These are phyloP conservation scores for Hemileia vastatrix DNA, from an alignment of 1,284 basidiomycete species.

Conservation along the genomic window DNA sequence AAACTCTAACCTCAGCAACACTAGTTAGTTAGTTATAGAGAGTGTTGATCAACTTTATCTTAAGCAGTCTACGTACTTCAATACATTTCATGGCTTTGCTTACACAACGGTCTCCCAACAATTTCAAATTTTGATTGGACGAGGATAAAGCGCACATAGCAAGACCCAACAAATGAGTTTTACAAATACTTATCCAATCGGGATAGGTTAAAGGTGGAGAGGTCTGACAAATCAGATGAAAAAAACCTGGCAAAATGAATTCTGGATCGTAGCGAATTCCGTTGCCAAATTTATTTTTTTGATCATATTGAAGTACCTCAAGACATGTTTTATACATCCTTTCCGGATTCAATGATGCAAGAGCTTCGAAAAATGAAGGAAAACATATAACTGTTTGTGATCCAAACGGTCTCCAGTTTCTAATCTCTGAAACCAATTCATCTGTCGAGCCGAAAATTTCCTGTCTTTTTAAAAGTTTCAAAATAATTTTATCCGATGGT, in stretches of 20 bases:
- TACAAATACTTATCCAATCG: conserved; percentile 73
- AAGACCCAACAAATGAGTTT: conserved; percentile 68
- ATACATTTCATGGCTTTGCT: conserved; percentile 43
- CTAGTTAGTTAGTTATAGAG: conserved; percentile 4
- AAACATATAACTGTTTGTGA: no score
- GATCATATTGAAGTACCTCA: background rate
- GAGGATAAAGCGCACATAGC: conserved; percentile 65
- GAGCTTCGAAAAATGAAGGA: conserved; percentile 23
- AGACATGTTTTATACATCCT: conserved; percentile 14
- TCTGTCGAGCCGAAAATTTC: no score
- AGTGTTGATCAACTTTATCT: conserved; percentile 7
- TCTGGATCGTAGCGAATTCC: conserved; percentile 61
- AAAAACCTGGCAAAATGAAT: conserved; percentile 61
- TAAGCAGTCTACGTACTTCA: conserved; percentile 34
- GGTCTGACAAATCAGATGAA: conserved; percentile 55
- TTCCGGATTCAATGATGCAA: conserved; percentile 24
- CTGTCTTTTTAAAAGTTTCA: no score
- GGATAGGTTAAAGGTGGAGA: conserved; percentile 53
- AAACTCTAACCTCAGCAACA: conserved; percentile 11
- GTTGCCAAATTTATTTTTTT: background rate
- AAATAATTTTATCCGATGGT: no score
- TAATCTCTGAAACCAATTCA: no score
- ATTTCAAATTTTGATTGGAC: conserved; percentile 52
- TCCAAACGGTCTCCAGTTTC: no score
- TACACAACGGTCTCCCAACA: conserved; percentile 40